These are phyloP conservation scores for Aureobasidium sp. DNA, from an alignment of 2,329 filamentous ascomycete genomes.

Conservation along the genomic window DNA sequence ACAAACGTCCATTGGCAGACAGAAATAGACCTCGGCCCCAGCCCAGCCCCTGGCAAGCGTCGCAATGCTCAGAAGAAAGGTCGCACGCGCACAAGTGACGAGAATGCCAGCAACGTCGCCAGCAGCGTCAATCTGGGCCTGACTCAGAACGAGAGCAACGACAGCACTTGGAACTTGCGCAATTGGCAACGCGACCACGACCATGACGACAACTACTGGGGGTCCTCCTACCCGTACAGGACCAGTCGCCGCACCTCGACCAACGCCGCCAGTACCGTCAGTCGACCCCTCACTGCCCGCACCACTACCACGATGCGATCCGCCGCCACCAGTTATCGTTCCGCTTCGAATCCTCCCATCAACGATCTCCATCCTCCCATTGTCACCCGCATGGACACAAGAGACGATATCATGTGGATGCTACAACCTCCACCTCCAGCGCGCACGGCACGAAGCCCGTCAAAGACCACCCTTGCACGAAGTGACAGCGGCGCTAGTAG, in stretches of 20 bases:
- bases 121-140: slow-evolving; percentile 16
- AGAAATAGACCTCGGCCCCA: slow-evolving; percentile 77
- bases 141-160: slow-evolving; percentile 30
- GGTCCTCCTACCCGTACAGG: slow-evolving; percentile 33
- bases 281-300: slow-evolving; percentile 19
- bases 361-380: slow-evolving; percentile 59
- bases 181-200: slow-evolving; percentile 85
- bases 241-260: not conserved
- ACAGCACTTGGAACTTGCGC: slow-evolving; percentile 64
- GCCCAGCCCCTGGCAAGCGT: slow-evolving; percentile 43
- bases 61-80: slow-evolving; percentile 42
- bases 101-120: slow-evolving; percentile 10
- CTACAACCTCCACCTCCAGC: slow-evolving; percentile 83
- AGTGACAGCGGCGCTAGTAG: slow-evolving; percentile 42
- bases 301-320: slow-evolving; percentile 25
- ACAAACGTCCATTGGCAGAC: slow-evolving; percentile 86
- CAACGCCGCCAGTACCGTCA: slow-evolving; percentile 9
- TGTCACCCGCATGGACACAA: slow-evolving; percentile 25
- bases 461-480: slow-evolving; percentile 46
- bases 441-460: slow-evolving; percentile 59
- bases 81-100: slow-evolving; percentile 15
- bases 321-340: slow-evolving; percentile 18
- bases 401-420: slow-evolving; percentile 78
- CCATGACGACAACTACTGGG: slow-evolving; percentile 82
- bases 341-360: slow-evolving; percentile 49